Conservation (phyloP, 257 asterid genomes). For the Nicotiana sylvestris region DNA sequence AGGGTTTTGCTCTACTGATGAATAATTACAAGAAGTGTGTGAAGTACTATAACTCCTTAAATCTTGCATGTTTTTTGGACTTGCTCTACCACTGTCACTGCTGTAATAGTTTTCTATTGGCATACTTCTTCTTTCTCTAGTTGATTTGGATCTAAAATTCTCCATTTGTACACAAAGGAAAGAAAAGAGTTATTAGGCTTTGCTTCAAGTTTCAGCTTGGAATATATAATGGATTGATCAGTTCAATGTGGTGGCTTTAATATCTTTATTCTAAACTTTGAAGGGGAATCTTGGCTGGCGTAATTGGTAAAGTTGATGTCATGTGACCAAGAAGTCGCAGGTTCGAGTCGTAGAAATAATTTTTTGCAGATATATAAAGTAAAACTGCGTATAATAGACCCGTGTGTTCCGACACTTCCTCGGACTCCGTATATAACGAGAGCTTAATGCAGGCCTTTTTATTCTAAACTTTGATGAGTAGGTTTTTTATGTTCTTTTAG, state of each 20-base stretch:
- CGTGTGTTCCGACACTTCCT: too few species aligned
- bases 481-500: neutral
- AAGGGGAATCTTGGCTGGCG: too few species aligned
- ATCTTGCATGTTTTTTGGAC: slow-evolving; percentile 31
- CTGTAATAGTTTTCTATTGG: slow-evolving; percentile 2
- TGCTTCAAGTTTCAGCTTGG: slow-evolving; percentile 5
- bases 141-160: slow-evolving; percentile 37
- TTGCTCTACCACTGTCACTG: neutral
- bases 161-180: slow-evolving; percentile 21
- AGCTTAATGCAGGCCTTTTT: too few species aligned
- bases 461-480: neutral
- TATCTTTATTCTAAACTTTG: neutral
- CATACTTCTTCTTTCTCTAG: slow-evolving; percentile 27
- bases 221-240: neutral
- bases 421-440: too few species aligned
- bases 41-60: slow-evolving; percentile 74
- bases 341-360: too few species aligned
- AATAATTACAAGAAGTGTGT: slow-evolving; percentile 12
- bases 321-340: too few species aligned
- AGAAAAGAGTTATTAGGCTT: neutral
- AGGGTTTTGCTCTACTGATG: slow-evolving; percentile 1
- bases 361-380: too few species aligned
- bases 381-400: too few species aligned
- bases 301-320: too few species aligned
- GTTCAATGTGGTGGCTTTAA: slow-evolving; percentile 4